A percentile compares a stretch with the other conserved stretches of the same genome.
phyloP scores from a whole-genome alignment of 169 alveolate genomes.

The Sarcocystis neurona region DNA sequence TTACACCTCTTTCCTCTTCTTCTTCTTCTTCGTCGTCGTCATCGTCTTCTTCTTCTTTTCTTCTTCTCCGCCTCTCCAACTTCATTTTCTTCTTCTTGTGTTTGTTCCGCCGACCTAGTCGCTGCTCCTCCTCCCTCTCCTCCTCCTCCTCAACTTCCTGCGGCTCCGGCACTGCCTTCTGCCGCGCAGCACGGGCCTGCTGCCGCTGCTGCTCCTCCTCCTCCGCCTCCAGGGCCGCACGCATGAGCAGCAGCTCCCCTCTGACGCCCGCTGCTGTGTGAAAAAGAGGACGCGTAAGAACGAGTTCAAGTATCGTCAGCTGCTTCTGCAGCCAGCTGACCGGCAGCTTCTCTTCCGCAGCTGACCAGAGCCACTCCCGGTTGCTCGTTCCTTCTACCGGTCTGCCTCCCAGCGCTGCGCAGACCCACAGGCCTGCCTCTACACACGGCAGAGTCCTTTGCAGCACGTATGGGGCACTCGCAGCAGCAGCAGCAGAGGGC shows the following conservation, averaged over 20 bases:
- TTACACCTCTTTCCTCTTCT: not conserved
- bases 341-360: not conserved
- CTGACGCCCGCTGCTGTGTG: conserved; percentile 36
- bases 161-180: conserved; percentile 21
- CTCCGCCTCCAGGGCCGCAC: conserved; percentile 34
- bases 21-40: not conserved
- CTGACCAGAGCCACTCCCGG: conserved; percentile 38
- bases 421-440: conserved; percentile 45
- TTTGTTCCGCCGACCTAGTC: not conserved
- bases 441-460: conserved; percentile 31
- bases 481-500: not conserved
- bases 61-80: not conserved
- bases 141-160: conserved; percentile 6
- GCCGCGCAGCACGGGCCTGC: not conserved
- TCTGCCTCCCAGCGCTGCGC: conserved; percentile 60
- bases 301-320: conserved; percentile 28
- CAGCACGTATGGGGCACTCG: not conserved
- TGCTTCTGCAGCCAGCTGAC: conserved; percentile 49
- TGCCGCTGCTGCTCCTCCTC: conserved; percentile 43
- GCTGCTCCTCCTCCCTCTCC: not conserved
- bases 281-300: conserved; percentile 14
- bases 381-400: conserved; percentile 32
- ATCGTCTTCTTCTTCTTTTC: not conserved
- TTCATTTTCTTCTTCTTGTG: not conserved
- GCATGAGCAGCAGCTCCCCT: conserved; percentile 28